Evolutionary conservation across 169 alveolate genomes (phyloP).

Genomic region (Plasmodium gonderi): DNA sequence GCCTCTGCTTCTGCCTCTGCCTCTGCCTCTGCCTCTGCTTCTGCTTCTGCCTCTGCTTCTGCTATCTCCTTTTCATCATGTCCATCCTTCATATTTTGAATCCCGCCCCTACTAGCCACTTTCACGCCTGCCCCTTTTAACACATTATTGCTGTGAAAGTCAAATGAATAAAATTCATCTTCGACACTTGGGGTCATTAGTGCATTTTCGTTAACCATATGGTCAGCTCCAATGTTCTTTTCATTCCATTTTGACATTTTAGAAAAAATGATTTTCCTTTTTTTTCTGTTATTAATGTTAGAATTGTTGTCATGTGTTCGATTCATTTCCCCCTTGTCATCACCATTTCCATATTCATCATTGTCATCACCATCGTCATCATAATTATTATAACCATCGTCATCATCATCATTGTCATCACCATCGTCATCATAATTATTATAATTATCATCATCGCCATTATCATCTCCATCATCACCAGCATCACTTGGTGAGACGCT

Average conservation of each 20-base stretch:
- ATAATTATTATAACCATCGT: no score
- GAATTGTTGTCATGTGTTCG: neutral
- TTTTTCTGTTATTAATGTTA: neutral
- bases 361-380: neutral
- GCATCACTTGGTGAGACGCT: neutral
- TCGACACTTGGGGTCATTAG: no score
- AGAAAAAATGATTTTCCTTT: neutral
- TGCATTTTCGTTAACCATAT: neutral
- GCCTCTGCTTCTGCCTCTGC: no score
- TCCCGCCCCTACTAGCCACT: no score
- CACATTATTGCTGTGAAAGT: neutral
- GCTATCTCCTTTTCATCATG: neutral
- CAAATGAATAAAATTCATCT: neutral
- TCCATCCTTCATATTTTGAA: no score
- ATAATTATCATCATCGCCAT: neutral
- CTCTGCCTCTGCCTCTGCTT: no score
- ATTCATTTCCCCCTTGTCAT: neutral
- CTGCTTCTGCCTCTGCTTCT: no score
- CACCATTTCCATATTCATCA: neutral
- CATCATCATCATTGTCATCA: no score
- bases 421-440: no score
- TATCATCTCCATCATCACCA: neutral
- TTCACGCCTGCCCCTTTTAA: no score
- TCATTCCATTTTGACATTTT: neutral
- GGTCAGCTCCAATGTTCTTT: neutral